Percentiles rank a stretch among this genome's conserved stretches.
Conservation (phyloP, 2,329 filamentous ascomycete species). For the Sarocladiaceae sp. region DNA sequence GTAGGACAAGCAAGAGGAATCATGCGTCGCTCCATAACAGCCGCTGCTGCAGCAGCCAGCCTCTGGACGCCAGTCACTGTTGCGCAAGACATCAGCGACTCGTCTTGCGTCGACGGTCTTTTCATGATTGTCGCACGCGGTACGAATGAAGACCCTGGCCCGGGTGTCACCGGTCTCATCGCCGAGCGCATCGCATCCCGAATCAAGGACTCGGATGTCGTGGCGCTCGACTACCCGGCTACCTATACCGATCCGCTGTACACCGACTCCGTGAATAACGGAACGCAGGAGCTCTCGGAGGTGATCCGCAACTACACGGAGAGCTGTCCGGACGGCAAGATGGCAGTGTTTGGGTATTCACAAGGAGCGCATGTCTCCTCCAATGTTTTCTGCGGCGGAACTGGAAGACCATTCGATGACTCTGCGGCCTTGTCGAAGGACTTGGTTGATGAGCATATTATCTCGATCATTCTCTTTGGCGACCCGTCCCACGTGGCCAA, state of each 20-base stretch:
- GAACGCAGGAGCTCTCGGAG: slow-evolving; percentile 25
- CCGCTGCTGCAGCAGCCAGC: slow-evolving; percentile 3
- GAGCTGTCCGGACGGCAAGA: slow-evolving; percentile 33
- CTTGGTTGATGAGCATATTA: slow-evolving; percentile 29
- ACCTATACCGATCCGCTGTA: slow-evolving; percentile 27
- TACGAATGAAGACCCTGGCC: slow-evolving; percentile 28
- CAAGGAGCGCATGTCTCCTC: slow-evolving; percentile 36
- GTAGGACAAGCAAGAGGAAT: too few species aligned
- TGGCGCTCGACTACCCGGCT: slow-evolving; percentile 34
- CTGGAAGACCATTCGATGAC: slow-evolving; percentile 22
- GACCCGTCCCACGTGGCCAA: slow-evolving; percentile 35
- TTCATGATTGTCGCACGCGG: slow-evolving; percentile 37
- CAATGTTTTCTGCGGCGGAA: slow-evolving; percentile 34
- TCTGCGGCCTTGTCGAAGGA: slow-evolving; percentile 19
- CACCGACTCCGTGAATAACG: slow-evolving; percentile 28
- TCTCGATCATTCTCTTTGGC: slow-evolving; percentile 35
- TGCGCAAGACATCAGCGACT: slow-evolving; percentile 14
- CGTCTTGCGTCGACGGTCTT: slow-evolving; percentile 28
- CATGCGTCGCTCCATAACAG: slow-evolving; percentile 1
- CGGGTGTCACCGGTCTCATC: slow-evolving; percentile 28
- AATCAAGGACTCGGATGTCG: slow-evolving; percentile 29
- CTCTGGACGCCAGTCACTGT: slow-evolving; percentile 11
- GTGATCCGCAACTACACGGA: slow-evolving; percentile 27
- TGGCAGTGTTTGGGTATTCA: slow-evolving; percentile 38
- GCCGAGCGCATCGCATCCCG: slow-evolving; percentile 26